phyloP scores from a whole-genome alignment of 169 alveolate species.

The Condylostoma magnum region DNA sequence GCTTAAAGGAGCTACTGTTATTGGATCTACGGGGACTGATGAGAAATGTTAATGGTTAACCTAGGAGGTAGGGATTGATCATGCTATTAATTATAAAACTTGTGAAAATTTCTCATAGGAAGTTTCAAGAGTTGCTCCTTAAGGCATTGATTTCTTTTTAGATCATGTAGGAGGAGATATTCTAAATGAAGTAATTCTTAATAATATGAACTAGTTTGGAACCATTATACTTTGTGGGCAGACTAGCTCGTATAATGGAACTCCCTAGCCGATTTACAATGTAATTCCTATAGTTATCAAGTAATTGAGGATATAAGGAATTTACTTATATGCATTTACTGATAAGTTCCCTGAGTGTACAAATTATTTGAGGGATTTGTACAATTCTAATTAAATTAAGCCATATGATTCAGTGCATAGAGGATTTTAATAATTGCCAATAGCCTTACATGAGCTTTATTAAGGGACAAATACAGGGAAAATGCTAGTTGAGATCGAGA shows the following conservation, averaged over 20 bases:
- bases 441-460: constrained; percentile 30
- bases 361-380: constrained; percentile 19
- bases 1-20: constrained; percentile 38
- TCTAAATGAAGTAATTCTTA: constrained; percentile 36
- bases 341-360: constrained; percentile 30
- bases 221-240: constrained; percentile 62
- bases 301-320: constrained; percentile 44
- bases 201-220: constrained; percentile 38
- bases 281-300: constrained; percentile 45
- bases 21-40: constrained; percentile 45
- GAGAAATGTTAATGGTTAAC: constrained; percentile 44
- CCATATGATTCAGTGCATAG: constrained; percentile 35
- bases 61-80: constrained; percentile 36
- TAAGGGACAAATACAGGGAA: constrained; percentile 50
- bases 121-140: constrained; percentile 33
- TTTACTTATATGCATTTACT: constrained; percentile 40
- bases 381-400: constrained; percentile 26
- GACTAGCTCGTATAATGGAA: constrained; percentile 37
- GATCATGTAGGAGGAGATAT: constrained; percentile 66
- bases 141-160: constrained; percentile 53
- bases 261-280: constrained; percentile 22
- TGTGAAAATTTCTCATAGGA: constrained; percentile 30
- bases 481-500: constrained; percentile 36
- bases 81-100: constrained; percentile 37
- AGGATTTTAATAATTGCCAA: constrained; percentile 54